Conservation (phyloP, 2,329 filamentous ascomycete species). For the Apiospora marii region DNA sequence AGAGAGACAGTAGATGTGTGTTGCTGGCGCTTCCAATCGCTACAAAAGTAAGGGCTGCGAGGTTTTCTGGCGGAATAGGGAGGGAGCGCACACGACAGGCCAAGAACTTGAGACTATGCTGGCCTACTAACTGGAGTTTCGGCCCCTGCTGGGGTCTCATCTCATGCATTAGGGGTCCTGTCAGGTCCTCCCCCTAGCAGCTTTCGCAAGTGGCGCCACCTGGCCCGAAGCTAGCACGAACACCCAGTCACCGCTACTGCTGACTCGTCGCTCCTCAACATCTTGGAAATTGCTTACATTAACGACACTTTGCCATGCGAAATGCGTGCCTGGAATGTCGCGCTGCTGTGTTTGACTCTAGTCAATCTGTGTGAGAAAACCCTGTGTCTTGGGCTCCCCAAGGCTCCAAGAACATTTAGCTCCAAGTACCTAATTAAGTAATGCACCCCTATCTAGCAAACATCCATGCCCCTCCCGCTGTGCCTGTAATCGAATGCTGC, state of each 20-base stretch:
- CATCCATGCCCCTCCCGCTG: not conserved
- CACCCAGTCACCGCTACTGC: not conserved
- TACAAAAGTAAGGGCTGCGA: not conserved
- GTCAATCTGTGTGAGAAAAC: not conserved
- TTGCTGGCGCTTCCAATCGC: not conserved
- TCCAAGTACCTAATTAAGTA: not conserved
- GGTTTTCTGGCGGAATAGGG: constrained; percentile 5
- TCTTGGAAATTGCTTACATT: not conserved
- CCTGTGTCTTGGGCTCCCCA: too few relatives aligned
- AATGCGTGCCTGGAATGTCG: not conserved
- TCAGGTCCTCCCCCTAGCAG: constrained; percentile 4
- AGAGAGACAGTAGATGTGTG: not conserved
- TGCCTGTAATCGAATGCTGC: constrained; percentile 26
- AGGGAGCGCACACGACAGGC: not conserved
- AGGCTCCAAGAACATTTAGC: not conserved
- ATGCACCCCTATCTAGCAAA: not conserved
- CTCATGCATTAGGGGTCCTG: constrained; percentile 20
- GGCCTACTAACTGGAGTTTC: not conserved
- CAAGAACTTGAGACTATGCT: not conserved
- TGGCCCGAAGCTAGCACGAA: constrained; percentile 13
- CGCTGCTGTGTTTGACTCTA: not conserved
- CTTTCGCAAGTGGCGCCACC: constrained; percentile 17
- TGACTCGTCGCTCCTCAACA: not conserved
- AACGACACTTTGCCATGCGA: not conserved
- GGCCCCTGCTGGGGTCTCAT: constrained; percentile 15